phyloP scores from a whole-genome alignment of 345 rosid species.

The Hevea brasiliensis region DNA sequence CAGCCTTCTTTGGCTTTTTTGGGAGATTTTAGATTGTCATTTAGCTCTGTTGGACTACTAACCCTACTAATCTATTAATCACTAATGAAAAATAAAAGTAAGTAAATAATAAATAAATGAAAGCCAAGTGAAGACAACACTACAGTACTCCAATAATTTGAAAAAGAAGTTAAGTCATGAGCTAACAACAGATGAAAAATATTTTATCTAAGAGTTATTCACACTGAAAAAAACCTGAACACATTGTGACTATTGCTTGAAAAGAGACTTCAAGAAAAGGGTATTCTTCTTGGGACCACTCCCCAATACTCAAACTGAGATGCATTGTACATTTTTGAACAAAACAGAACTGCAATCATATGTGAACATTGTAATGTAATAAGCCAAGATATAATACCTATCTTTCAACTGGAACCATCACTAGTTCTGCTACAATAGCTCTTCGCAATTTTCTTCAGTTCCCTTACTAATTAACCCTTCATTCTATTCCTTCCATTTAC shows the following conservation, averaged over 20 bases:
- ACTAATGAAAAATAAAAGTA: too few species aligned
- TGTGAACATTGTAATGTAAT: neutral
- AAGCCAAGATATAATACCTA: neutral
- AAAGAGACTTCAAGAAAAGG: conserved; percentile 18
- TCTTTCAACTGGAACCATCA: neutral
- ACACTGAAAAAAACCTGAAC: conserved; percentile 13
- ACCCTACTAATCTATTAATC: too few species aligned
- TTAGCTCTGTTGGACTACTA: too few species aligned
- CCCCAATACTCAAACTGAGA: neutral
- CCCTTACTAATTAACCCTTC: neutral
- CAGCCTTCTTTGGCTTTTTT: too few species aligned
- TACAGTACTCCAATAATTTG: neutral
- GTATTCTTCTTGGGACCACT: conserved; percentile 21
- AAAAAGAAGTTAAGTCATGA: conserved; percentile 12
- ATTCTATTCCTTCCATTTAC: neutral
- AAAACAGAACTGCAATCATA: neutral
- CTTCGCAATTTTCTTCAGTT: neutral
- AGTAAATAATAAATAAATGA: neutral
- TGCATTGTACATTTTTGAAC: neutral
- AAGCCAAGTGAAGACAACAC: conserved; percentile 5
- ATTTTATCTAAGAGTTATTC: conserved; percentile 27
- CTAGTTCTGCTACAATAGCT: too few species aligned
- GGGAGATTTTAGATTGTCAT: too few species aligned
- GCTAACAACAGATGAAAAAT: conserved; percentile 18
- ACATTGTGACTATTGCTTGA: conserved; percentile 25